Conservation (phyloP, 2,329 filamentous ascomycete genomes). For the Fusarium sp. region DNA sequence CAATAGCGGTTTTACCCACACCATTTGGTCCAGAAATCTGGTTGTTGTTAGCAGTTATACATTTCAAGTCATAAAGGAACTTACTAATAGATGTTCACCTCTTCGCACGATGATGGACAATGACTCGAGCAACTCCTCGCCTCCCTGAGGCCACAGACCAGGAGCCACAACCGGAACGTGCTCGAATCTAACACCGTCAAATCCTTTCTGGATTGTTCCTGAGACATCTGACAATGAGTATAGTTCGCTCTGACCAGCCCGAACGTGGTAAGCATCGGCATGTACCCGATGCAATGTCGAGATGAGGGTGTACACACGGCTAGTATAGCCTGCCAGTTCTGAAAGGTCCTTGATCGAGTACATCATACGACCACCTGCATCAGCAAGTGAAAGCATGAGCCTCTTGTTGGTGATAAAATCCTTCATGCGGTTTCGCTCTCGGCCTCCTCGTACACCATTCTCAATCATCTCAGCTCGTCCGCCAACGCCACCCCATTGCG, state of each 20-base stretch:
- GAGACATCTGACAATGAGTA: slow-evolving; percentile 92
- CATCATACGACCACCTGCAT: slow-evolving; percentile 98
- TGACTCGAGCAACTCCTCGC: slow-evolving; percentile 89
- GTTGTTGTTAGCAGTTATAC: slow-evolving; percentile 20
- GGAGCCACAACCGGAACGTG: slow-evolving; percentile 94
- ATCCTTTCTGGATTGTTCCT: slow-evolving; percentile 92
- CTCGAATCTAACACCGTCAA: slow-evolving; percentile 92
- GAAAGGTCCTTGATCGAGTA: slow-evolving; percentile 99
- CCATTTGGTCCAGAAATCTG: slow-evolving; percentile 93
- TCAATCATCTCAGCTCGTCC: slow-evolving; percentile 74
- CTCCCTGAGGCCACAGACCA: slow-evolving; percentile 85
- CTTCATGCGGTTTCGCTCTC: slow-evolving; percentile 90
- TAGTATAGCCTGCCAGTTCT: slow-evolving; percentile 95
- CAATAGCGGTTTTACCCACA: slow-evolving; percentile 89
- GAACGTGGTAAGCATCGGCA: slow-evolving; percentile 83
- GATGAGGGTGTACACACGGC: slow-evolving; percentile 93
- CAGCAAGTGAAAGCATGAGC: slow-evolving; percentile 95
- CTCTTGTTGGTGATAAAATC: slow-evolving; percentile 99
- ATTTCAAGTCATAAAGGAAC: slow-evolving; percentile 28
- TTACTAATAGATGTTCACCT: slow-evolving; percentile 85
- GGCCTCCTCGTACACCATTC: slow-evolving; percentile 59
- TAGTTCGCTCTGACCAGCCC: slow-evolving; percentile 74
- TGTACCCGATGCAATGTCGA: slow-evolving; percentile 94
- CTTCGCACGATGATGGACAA: slow-evolving; percentile 89
- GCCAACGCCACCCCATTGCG: slow-evolving; percentile 89